Base-by-base conservation (phyloP, 352 stramenopile species). In the Phytophthora tentaculata region DNA sequence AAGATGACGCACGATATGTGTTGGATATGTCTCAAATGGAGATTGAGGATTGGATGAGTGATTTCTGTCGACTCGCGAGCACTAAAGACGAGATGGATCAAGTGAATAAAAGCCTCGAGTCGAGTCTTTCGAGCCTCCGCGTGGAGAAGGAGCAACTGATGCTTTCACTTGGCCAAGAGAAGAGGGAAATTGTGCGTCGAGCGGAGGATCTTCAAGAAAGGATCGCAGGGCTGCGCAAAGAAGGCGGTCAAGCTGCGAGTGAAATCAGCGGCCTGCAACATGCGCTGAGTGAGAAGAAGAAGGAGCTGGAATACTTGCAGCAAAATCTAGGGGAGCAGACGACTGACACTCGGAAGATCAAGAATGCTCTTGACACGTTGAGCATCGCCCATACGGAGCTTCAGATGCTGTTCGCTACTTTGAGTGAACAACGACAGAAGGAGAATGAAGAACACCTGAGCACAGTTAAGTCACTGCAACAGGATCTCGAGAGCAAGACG, bases 231-330 rank as follows among this genome's bases (percentile, higher is more conserved):
- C 32, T 76, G 32, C 51, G 58, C 14, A 71, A 71, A 69, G 64
- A 64, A 17, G 52, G 49, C 3, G 44, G 19, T 55, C 57, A n/a
- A 24, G 51, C 64, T 45, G 54, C 48, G 13, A 57, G 35, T 28
- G 48, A 76, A 9, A 47, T 73, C 2, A 66, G 44, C 26, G 69
- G 72, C 37, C 48, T 72, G 17, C 63, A 73, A 3, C 63, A 69
- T 14, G 57, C 69, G 22, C 53, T 76, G 3, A 61, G 12, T 17
- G 68, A 75, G 50, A 76, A 72, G 47, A 68, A 65, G 23, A 76
- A 59, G 47, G 69, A 76, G 50, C n/a, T 76, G 2, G 28, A 59
- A 20, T 69, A 73, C 20, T 56, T 76, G 48, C 69, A 76, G 23
- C 57, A 73, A 51, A 73, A 69, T 8, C 41, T 76, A 20, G 63